These are phyloP conservation scores for Candida tibetensis DNA, from an alignment of 805 yeast species.

Conservation along the genomic window DNA sequence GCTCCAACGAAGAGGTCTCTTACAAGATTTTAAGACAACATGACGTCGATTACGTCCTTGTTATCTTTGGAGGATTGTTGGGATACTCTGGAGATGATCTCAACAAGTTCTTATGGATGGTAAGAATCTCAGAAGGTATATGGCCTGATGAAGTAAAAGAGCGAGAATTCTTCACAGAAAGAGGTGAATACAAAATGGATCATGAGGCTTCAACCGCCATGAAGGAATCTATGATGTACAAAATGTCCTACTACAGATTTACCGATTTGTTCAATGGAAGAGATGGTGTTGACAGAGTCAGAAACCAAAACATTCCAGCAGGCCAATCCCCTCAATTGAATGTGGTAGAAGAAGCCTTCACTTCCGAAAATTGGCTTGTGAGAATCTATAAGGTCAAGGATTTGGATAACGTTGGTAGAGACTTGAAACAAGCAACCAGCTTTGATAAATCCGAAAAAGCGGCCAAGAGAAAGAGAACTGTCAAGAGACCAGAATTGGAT, in stretches of 20 bases:
- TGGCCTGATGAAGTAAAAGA: conserved; percentile 99
- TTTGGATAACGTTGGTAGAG: conserved; percentile 82
- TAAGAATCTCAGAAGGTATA: conserved; percentile 95
- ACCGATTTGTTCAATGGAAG: conserved; percentile 63
- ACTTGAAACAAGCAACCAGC: conserved; percentile 53
- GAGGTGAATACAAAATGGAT: conserved; percentile 89
- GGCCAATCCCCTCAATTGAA: conserved; percentile 53
- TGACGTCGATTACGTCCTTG: conserved; percentile 91
- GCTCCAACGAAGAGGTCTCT: conserved; percentile 81
- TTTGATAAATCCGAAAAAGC: conserved; percentile 42
- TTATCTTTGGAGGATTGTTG: conserved; percentile 89
- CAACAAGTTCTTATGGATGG: conserved; percentile 98
- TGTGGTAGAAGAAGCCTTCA: conserved; percentile 89
- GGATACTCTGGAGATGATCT: conserved; percentile 97
- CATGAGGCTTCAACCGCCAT: conserved; percentile 76
- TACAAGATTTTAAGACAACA: conserved; percentile 85
- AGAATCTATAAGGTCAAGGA: conserved; percentile 91
- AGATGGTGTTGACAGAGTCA: conserved; percentile 78
- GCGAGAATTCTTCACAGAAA: conserved; percentile 73
- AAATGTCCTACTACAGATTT: conserved; percentile 87
- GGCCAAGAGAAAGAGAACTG: conserved; percentile 40
- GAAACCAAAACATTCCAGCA: conserved; percentile 70
- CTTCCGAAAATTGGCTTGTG: conserved; percentile 95
- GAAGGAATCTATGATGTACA: conserved; percentile 90
- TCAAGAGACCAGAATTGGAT: conserved; percentile 55